A percentile compares a stretch with the other conserved stretches of the same genome.
These are phyloP conservation scores for Fusarium veterinarium DNA, from an alignment of 2,329 filamentous ascomycete genomes.

Conservation along the genomic window DNA sequence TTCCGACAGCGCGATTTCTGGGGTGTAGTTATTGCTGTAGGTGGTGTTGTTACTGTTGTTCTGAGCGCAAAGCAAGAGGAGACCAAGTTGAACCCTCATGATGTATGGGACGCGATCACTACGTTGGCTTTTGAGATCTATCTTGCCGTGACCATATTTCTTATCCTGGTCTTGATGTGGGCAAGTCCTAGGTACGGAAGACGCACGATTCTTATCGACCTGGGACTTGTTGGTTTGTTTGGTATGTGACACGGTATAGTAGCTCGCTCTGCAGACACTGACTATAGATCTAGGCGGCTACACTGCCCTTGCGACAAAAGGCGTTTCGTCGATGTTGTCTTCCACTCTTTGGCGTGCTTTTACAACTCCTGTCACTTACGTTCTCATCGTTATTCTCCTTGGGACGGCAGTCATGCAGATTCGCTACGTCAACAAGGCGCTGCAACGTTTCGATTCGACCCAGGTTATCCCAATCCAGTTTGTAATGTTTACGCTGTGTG, in stretches of 20 bases:
- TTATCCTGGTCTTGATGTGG: conserved; percentile 84
- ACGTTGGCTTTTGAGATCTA: conserved; percentile 93
- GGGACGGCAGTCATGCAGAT: conserved; percentile 95
- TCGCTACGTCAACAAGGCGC: conserved; percentile 87
- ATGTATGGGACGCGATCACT: conserved; percentile 90
- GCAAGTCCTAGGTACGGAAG: conserved; percentile 86
- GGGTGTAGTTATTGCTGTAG: conserved; percentile 88
- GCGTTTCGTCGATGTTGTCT: conserved; percentile 93
- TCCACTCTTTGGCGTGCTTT: conserved; percentile 90
- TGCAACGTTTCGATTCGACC: conserved; percentile 95
- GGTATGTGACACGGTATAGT: conserved; percentile 64
- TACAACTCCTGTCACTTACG: conserved; percentile 91
- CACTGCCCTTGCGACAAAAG: conserved; percentile 96
- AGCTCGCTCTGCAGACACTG: conserved; percentile 2
- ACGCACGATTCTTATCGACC: conserved; percentile 87
- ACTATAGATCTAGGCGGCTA: conserved; percentile 76
- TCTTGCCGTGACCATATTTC: conserved; percentile 75
- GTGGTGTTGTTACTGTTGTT: conserved; percentile 90
- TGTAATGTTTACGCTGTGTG: conserved; percentile 93
- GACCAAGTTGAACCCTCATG: conserved; percentile 88
- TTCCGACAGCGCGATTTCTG: conserved; percentile 88
- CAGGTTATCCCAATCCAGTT: conserved; percentile 99
- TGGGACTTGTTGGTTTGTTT: conserved; percentile 93
- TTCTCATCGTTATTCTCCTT: conserved; percentile 81
- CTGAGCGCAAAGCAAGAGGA: conserved; percentile 90